Percentiles rank a stretch among this genome's conserved stretches.
These are phyloP conservation scores for Pascua sp. DNA, from an alignment of 1,284 basidiomycete genomes.

Conservation along the genomic window DNA sequence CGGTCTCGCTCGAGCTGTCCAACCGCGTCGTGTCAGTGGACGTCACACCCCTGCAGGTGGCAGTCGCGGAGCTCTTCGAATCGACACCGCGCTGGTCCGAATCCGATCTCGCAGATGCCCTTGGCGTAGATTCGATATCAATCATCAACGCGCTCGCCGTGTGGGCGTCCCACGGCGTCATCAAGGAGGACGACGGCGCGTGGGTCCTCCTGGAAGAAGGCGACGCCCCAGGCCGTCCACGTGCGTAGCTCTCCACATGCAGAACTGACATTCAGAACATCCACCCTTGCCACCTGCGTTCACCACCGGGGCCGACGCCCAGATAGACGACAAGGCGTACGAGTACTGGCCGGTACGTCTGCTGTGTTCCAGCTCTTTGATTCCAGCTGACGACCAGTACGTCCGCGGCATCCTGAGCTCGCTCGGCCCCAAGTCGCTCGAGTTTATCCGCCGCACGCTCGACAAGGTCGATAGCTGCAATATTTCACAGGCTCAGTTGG, in stretches of 20 bases:
- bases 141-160: constrained; percentile 71
- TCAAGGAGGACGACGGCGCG: constrained; percentile 42
- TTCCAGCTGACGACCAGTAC: constrained; percentile 53
- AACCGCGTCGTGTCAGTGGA: constrained; percentile 73
- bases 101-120: constrained; percentile 59
- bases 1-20: constrained; percentile 70
- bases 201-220: constrained; percentile 15
- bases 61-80: constrained; percentile 80
- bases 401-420: constrained; percentile 82
- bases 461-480: constrained; percentile 73
- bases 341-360: constrained; percentile 73
- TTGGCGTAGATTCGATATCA: constrained; percentile 63
- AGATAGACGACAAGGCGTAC: constrained; percentile 1
- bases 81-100: constrained; percentile 55
- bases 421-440: constrained; percentile 65
- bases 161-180: constrained; percentile 76
- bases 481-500: constrained; percentile 69
- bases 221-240: constrained; percentile 26
- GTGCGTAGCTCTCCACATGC: neutral
- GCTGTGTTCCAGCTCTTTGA: too few relatives aligned
- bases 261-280: constrained; percentile 1
- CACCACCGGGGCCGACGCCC: constrained; percentile 5
- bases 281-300: neutral
- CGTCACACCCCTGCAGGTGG: constrained; percentile 80
- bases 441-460: constrained; percentile 77